phyloP scores from a whole-genome alignment of 2,329 filamentous ascomycete genomes.

The Bipolaris victoriae region DNA sequence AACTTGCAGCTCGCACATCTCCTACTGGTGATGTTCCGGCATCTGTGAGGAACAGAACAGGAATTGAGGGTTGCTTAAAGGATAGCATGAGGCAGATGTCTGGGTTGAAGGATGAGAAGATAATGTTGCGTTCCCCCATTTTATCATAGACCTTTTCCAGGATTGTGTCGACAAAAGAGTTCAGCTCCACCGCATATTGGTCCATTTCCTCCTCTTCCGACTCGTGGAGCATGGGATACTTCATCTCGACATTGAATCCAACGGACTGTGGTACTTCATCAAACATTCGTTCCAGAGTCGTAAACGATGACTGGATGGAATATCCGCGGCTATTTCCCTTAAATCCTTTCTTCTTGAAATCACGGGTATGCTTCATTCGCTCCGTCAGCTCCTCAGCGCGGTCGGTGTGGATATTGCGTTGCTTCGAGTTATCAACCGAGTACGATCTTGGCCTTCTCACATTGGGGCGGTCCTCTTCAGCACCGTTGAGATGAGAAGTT shows the following conservation, averaged over 20 bases:
- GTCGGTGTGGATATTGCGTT: conserved; percentile 49
- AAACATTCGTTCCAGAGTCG: conserved; percentile 93
- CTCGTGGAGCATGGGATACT: conserved; percentile 98
- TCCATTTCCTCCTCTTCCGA: conserved; percentile 96
- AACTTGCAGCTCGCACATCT: conserved; percentile 85
- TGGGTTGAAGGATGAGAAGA: conserved; percentile 97
- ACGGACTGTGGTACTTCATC: conserved; percentile 78
- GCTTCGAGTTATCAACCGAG: conserved; percentile 61
- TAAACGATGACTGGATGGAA: conserved; percentile 95
- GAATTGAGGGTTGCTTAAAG: conserved; percentile 97
- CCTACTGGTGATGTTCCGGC: conserved; percentile 81
- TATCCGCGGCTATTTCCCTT: conserved; percentile 94
- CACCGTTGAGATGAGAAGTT: conserved; percentile 14
- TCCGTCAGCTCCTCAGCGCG: conserved; percentile 68
- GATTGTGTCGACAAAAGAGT: conserved; percentile 94
- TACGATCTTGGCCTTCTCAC: conserved; percentile 59
- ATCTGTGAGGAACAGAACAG: conserved; percentile 92
- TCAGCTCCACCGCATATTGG: conserved; percentile 91
- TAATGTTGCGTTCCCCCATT: conserved; percentile 82
- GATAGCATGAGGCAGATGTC: conserved; percentile 93
- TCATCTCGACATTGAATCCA: conserved; percentile 99
- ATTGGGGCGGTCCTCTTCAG: conserved; percentile 27
- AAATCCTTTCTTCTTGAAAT: conserved; percentile 93
- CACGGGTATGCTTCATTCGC: conserved; percentile 95
- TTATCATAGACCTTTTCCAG: conserved; percentile 88